Conservation (phyloP, 1,284 basidiomycete genomes). For the Singerocomus rubriflavus region DNA sequence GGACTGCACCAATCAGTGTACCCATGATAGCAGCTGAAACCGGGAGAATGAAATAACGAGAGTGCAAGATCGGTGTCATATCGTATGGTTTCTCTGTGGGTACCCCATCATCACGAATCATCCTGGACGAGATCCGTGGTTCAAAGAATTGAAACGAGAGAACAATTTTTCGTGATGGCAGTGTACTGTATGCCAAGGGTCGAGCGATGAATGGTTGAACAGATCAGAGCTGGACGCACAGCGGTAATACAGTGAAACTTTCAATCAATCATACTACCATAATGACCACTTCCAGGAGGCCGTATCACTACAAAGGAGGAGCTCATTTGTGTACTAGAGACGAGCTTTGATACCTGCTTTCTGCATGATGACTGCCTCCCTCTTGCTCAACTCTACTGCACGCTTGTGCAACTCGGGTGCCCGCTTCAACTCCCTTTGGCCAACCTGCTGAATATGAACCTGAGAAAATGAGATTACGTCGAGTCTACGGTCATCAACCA, state of each 20-base stretch:
- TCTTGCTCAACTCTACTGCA: conserved; percentile 52
- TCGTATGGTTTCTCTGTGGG: conserved; percentile 23
- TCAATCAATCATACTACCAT: background rate
- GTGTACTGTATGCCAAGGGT: background rate
- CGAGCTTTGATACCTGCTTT: conserved; percentile 58
- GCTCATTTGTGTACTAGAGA: conserved; percentile 35
- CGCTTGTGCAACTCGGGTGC: conserved; percentile 55
- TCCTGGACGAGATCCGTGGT: conserved; percentile 7
- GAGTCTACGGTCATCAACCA: conserved; percentile 1
- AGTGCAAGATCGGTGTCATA: conserved; percentile 30
- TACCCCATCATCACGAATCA: conserved; percentile 12
- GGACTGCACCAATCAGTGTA: conserved; percentile 62
- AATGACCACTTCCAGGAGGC: too few species aligned
- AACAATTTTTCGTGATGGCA: background rate
- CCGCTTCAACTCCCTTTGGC: conserved; percentile 79
- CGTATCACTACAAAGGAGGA: too few species aligned
- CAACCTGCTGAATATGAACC: conserved; percentile 95
- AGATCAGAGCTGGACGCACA: too few species aligned
- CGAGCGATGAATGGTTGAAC: background rate
- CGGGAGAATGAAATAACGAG: conserved; percentile 45
- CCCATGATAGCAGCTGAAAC: conserved; percentile 58
- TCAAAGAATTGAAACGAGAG: background rate
- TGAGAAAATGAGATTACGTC: conserved; percentile 28
- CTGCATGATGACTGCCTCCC: conserved; percentile 56
- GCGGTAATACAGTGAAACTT: too few species aligned